These are phyloP conservation scores for Leersia perrieri DNA, from an alignment of 176 grass and related monocot genomes.

Conservation along the genomic window DNA sequence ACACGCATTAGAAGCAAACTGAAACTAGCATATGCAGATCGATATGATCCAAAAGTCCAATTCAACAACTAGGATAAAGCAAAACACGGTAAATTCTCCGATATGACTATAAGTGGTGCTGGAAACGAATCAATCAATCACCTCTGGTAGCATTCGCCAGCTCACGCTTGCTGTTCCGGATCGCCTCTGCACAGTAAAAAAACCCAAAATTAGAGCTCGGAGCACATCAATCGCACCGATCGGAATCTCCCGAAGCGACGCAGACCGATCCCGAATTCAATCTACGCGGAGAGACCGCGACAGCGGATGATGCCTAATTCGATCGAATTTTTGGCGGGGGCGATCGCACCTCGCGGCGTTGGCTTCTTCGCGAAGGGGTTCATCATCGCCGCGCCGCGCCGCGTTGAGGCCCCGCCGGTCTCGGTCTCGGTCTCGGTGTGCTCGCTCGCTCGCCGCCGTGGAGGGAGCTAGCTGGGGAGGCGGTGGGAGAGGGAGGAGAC, in stretches of 20 bases:
- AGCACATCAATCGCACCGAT: neutral
- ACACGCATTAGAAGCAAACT: constrained; percentile 12
- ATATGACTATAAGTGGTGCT: neutral
- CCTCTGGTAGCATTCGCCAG: constrained; percentile 81
- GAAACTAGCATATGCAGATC: neutral
- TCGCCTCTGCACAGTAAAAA: constrained; percentile 62
- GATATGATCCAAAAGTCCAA: neutral
- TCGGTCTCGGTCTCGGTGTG: neutral
- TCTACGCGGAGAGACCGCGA: neutral
- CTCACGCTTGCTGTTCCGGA: constrained; percentile 89
- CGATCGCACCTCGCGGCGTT: constrained; percentile 54
- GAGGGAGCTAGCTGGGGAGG: neutral
- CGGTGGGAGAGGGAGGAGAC: neutral
- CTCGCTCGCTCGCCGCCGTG: constrained; percentile 16
- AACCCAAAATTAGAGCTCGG: constrained; percentile 21
- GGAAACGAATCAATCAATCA: constrained; percentile 25
- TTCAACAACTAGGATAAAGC: neutral
- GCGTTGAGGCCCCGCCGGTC: too few species aligned
- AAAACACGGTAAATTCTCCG: neutral
- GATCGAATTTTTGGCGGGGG: neutral
- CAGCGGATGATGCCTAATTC: constrained; percentile 12
- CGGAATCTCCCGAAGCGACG: neutral
- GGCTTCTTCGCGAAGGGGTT: constrained; percentile 91
- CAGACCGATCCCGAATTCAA: neutral
- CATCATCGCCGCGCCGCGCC: constrained; percentile 48